Evolutionary conservation across 768 basidiomycete genomes (phyloP).

Genomic region (Xerocomellus intermedius): DNA sequence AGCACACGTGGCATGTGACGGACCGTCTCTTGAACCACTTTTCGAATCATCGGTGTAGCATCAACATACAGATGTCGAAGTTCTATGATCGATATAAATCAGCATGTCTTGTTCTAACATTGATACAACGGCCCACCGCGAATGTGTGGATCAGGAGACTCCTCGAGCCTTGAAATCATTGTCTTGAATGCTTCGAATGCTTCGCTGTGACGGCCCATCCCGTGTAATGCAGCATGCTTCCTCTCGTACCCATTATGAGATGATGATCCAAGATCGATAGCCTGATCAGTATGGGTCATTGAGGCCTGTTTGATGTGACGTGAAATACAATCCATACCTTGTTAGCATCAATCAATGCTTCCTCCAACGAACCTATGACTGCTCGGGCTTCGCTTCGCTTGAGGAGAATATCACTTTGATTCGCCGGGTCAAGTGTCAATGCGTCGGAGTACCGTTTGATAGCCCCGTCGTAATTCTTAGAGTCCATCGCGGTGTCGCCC

Average conservation of each 20-base stretch:
- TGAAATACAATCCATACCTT: background rate
- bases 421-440: background rate
- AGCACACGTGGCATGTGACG: background rate
- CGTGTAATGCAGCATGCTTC: background rate
- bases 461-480: background rate
- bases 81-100: background rate
- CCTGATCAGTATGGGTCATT: background rate
- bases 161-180: background rate
- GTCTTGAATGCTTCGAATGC: background rate
- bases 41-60: background rate
- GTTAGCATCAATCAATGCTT: slow-evolving; percentile 1
- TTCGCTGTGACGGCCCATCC: background rate
- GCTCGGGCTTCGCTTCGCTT: background rate
- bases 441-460: background rate
- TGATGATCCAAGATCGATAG: background rate
- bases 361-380: background rate
- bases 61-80: background rate
- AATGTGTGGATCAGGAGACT: background rate
- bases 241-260: background rate
- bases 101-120: background rate
- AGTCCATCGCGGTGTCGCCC: background rate
- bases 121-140: background rate
- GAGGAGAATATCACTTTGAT: background rate
- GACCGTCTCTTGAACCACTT: background rate
- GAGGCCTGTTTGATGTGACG: too few species aligned